Evolutionary conservation across 2,329 filamentous ascomycete genomes (phyloP).

Genomic region (Fusarium austroafricanum): DNA sequence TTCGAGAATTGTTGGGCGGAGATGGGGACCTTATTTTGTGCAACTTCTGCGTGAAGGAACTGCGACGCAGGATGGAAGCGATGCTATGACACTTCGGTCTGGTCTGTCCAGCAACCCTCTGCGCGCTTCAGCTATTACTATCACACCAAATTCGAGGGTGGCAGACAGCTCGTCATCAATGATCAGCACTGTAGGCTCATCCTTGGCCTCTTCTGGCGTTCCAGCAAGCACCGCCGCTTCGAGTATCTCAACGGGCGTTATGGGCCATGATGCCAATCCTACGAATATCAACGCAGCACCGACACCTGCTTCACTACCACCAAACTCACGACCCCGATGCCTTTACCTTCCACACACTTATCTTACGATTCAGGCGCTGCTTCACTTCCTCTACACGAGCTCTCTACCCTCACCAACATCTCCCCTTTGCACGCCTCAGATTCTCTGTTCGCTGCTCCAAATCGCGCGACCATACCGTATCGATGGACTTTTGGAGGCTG

Average conservation of each 20-base stretch:
- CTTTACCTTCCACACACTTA: conserved; percentile 94
- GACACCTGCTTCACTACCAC: conserved; percentile 67
- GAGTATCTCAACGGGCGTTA: conserved; percentile 53
- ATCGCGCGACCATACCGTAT: conserved; percentile 93
- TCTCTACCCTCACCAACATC: conserved; percentile 81
- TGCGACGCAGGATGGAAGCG: conserved; percentile 76
- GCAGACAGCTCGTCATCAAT: conserved; percentile 62
- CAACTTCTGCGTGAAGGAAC: conserved; percentile 87
- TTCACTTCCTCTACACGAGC: conserved; percentile 95
- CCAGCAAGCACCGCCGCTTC: conserved; percentile 59
- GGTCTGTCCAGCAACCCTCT: conserved; percentile 66
- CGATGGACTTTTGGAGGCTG: conserved; percentile 90
- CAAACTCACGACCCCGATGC: conserved; percentile 79
- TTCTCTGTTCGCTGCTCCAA: conserved; percentile 93
- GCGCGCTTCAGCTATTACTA: conserved; percentile 86
- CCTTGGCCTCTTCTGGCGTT: conserved; percentile 52
- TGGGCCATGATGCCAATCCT: conserved; percentile 54
- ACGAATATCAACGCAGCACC: conserved; percentile 64
- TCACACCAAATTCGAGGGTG: conserved; percentile 74
- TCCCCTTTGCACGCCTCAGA: conserved; percentile 89
- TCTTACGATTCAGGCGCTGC: conserved; percentile 87
- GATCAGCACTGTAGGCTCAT: conserved; percentile 58
- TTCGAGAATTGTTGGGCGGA: conserved; percentile 84
- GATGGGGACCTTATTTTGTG: conserved; percentile 97
- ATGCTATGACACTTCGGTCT: conserved; percentile 80